Evolutionary conservation across 176 grass and related monocot genomes (phyloP).

Genomic region (Ananas comosus): DNA sequence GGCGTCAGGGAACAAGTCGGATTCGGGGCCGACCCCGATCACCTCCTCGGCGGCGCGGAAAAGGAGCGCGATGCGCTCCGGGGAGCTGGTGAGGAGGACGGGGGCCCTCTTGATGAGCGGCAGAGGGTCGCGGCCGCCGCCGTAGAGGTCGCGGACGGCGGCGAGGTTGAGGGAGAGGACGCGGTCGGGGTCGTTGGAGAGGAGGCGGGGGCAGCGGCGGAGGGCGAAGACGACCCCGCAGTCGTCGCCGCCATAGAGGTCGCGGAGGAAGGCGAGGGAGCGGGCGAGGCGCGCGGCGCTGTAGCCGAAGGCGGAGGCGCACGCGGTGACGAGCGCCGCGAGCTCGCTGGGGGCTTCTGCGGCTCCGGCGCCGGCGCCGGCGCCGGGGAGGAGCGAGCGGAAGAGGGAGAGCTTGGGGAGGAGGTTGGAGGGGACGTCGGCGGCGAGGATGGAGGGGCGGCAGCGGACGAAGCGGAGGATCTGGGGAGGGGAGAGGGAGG

Average conservation of each 20-base stretch:
- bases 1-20: not conserved
- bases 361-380: no score
- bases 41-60: conserved; percentile 1
- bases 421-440: conserved; percentile 5
- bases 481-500: not conserved
- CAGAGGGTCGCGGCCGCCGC: no score
- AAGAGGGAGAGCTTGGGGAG: conserved; percentile 7
- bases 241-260: not conserved
- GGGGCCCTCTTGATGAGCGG: no score
- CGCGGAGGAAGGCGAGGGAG: no score
- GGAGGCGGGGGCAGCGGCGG: not conserved
- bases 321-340: not conserved
- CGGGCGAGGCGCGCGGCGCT: not conserved
- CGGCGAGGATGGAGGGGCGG: not conserved
- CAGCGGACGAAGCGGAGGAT: conserved; percentile 6
- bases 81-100: not conserved
- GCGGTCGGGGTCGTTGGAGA: not conserved
- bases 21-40: not conserved
- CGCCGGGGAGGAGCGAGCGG: not conserved
- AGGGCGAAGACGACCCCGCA: not conserved
- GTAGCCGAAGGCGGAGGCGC: not conserved
- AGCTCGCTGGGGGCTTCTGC: not conserved
- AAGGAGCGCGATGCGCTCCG: not conserved
- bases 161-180: not conserved
- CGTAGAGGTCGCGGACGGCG: no score